Percentiles rank a stretch among this genome's conserved stretches.
Conservation (phyloP, 305 asterid genomes). For the Fraxinus floribunda region DNA sequence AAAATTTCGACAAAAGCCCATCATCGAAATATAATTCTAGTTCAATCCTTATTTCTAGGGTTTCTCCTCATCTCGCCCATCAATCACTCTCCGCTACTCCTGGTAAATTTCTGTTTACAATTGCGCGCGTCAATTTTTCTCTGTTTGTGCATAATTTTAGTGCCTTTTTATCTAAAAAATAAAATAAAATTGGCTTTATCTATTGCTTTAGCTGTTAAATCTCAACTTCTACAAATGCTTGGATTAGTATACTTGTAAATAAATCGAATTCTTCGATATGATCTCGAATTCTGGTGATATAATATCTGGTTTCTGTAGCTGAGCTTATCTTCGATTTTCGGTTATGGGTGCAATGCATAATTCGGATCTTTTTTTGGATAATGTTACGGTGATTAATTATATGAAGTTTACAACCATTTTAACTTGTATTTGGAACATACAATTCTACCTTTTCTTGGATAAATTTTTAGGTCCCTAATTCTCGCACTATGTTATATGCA, state of each 20-base stretch:
- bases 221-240: slow-evolving; percentile 6
- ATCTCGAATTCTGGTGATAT: slow-evolving; percentile 13
- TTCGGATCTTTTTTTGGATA: neutral
- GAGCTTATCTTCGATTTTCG: neutral
- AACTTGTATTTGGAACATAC: neutral
- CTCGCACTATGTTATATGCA: neutral
- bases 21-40: slow-evolving; percentile 11
- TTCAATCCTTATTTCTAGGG: slow-evolving; percentile 57
- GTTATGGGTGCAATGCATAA: neutral
- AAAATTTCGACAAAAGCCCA: neutral
- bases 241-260: neutral
- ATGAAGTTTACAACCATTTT: neutral
- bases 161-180: neutral
- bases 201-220: neutral
- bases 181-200: slow-evolving; percentile 2
- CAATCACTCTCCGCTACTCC: slow-evolving; percentile 28
- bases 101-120: slow-evolving; percentile 34
- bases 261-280: neutral
- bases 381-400: neutral
- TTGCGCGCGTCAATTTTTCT: slow-evolving; percentile 9
- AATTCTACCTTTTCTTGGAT: neutral
- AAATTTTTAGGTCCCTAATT: neutral
- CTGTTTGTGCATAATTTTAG: neutral
- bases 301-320: slow-evolving; percentile 1
- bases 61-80: slow-evolving; percentile 39